A percentile compares a stretch with the other conserved stretches of the same genome.
phyloP scores from a whole-genome alignment of 2,329 filamentous ascomycete species.

The Juglanconis oblonga region DNA sequence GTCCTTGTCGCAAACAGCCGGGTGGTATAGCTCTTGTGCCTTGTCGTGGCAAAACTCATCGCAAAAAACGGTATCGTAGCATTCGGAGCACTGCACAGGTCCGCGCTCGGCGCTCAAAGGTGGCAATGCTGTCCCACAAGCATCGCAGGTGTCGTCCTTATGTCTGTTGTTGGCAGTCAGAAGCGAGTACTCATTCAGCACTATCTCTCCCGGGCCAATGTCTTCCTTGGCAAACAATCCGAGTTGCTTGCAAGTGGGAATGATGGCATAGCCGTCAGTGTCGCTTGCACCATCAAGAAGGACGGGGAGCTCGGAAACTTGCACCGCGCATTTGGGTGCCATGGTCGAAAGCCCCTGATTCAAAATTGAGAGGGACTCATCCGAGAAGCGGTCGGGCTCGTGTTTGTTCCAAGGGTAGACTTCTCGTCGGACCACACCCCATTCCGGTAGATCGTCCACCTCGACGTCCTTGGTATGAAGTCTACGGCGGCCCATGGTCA shows the following conservation, averaged over 20 bases:
- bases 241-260: constrained; percentile 68
- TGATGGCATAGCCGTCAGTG: constrained; percentile 46
- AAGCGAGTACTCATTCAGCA: constrained; percentile 80
- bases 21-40: constrained; percentile 60
- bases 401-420: constrained; percentile 68
- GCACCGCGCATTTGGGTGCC: constrained; percentile 79
- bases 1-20: constrained; percentile 64
- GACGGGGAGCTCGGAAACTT: constrained; percentile 71
- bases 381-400: constrained; percentile 68
- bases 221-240: constrained; percentile 87
- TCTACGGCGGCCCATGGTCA: constrained; percentile 47
- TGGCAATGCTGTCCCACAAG: constrained; percentile 74
- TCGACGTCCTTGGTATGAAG: constrained; percentile 45
- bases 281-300: constrained; percentile 57
- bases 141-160: constrained; percentile 85
- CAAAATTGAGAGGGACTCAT: constrained; percentile 66
- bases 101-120: constrained; percentile 46
- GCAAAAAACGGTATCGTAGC: constrained; percentile 66
- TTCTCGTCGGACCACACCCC: constrained; percentile 66
- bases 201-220: constrained; percentile 70
- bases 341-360: constrained; percentile 67
- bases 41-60: constrained; percentile 55
- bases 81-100: constrained; percentile 57
- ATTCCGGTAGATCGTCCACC: constrained; percentile 61
- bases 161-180: constrained; percentile 86